These are phyloP conservation scores for Datisca glomerata DNA, from an alignment of 306 rosid species.

Conservation along the genomic window DNA sequence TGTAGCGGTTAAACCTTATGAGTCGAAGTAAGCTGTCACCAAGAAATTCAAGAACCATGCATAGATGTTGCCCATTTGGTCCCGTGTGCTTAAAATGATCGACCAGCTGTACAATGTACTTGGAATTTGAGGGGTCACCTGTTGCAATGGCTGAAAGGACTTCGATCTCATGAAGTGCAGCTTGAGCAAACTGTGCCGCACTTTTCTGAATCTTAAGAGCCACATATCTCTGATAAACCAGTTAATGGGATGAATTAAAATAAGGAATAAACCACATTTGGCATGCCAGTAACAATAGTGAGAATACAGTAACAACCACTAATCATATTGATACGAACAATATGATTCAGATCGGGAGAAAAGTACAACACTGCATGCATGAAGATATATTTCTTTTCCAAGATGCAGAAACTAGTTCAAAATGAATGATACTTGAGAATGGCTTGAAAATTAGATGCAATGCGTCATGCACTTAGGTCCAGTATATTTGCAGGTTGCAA, in stretches of 20 bases:
- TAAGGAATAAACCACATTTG: neutral
- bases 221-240: conserved; percentile 54
- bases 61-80: conserved; percentile 93
- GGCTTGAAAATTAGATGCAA: no score
- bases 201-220: conserved; percentile 99
- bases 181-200: conserved; percentile 80
- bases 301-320: no score
- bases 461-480: no score
- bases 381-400: no score
- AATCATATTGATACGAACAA: no score
- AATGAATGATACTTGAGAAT: no score
- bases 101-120: conserved; percentile 64
- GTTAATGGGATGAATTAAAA: conserved; percentile 7
- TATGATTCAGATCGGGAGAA: no score
- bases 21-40: conserved; percentile 93
- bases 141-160: conserved; percentile 63
- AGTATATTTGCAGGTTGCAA: no score
- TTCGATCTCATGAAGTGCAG: conserved; percentile 87
- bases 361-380: no score
- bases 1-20: conserved; percentile 61
- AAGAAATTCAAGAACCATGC: conserved; percentile 96
- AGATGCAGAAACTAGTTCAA: no score
- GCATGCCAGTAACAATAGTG: no score
- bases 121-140: conserved; percentile 56
- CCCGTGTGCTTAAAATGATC: conserved; percentile 90